These are phyloP conservation scores for Macrocybe gigantea DNA, from an alignment of 768 basidiomycete genomes.

Conservation along the genomic window DNA sequence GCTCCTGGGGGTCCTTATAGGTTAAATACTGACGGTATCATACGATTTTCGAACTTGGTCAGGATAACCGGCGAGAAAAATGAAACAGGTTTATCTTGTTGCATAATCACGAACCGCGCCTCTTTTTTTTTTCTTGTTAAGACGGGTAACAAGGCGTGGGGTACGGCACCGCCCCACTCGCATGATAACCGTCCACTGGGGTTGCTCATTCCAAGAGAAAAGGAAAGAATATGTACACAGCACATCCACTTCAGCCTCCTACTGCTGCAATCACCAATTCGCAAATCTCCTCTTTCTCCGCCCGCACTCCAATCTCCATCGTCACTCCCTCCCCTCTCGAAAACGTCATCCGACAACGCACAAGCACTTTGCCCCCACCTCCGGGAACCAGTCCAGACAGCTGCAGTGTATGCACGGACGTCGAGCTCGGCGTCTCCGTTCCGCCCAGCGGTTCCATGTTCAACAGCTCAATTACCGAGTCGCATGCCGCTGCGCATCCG, in stretches of 20 bases:
- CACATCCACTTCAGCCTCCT: conserved; percentile 40
- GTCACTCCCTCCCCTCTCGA: conserved; percentile 88
- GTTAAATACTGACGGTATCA: conserved; percentile 16
- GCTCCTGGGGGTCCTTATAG: not conserved
- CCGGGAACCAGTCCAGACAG: conserved; percentile 87
- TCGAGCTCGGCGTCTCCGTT: conserved; percentile 72
- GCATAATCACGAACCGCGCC: too few species aligned
- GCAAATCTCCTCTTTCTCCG: conserved; percentile 85
- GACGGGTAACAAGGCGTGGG: too few species aligned
- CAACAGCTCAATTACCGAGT: conserved; percentile 92
- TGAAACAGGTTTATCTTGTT: not conserved
- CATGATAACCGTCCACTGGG: too few species aligned
- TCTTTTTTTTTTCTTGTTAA: too few species aligned
- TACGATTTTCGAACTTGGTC: conserved; percentile 19
- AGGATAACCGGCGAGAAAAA: conserved; percentile 12
- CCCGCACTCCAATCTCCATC: conserved; percentile 84
- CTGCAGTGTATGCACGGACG: conserved; percentile 91
- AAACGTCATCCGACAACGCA: conserved; percentile 93
- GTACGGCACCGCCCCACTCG: too few species aligned
- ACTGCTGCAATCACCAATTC: conserved; percentile 89
- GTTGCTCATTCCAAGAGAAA: not conserved
- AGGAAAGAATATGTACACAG: not conserved
- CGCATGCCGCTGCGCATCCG: conserved; percentile 73
- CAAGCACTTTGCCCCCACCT: conserved; percentile 94
- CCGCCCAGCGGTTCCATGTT: conserved; percentile 97